Conservation (phyloP, 2,329 filamentous ascomycete genomes). For the Fusarium sambucinum region DNA sequence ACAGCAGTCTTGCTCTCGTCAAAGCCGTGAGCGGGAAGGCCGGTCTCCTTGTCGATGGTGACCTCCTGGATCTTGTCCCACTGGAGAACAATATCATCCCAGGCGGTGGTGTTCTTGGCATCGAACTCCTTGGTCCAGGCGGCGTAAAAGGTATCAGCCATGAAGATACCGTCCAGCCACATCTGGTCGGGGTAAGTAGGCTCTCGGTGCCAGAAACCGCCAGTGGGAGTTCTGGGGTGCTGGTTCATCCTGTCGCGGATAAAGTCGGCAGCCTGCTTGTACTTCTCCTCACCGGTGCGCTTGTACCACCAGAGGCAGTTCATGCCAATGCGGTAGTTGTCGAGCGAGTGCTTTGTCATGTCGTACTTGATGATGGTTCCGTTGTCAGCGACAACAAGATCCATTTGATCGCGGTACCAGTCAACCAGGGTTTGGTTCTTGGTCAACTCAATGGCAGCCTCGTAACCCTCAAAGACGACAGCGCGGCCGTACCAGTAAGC, state of each 20-base stretch:
- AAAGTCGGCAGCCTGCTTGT: slow-evolving; percentile 60
- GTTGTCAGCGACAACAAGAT: slow-evolving; percentile 54
- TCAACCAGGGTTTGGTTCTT: slow-evolving; percentile 58
- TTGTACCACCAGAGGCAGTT: slow-evolving; percentile 64
- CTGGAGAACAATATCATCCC: slow-evolving; percentile 60
- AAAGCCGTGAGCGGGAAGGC: slow-evolving; percentile 66
- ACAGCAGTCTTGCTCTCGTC: slow-evolving; percentile 61
- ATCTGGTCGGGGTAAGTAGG: slow-evolving; percentile 61
- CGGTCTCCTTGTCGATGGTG: slow-evolving; percentile 53
- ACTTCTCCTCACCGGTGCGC: slow-evolving; percentile 60
- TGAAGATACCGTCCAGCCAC: slow-evolving; percentile 67
- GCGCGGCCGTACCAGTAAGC: slow-evolving; percentile 42
- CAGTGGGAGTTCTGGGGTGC: slow-evolving; percentile 62
- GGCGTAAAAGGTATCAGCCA: slow-evolving; percentile 61
- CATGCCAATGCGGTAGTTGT: slow-evolving; percentile 66
- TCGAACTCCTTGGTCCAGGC: slow-evolving; percentile 56
- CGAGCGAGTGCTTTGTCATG: slow-evolving; percentile 61
- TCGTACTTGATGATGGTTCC: slow-evolving; percentile 63
- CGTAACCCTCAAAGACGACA: slow-evolving; percentile 40
- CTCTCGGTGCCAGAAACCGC: slow-evolving; percentile 66
- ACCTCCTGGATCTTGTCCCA: slow-evolving; percentile 60
- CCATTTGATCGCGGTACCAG: slow-evolving; percentile 61
- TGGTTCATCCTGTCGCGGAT: slow-evolving; percentile 61
- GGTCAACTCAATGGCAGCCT: slow-evolving; percentile 53
- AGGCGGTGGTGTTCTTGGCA: slow-evolving; percentile 54